Evolutionary conservation across 352 stramenopile genomes (phyloP), one percentile per base, ranked within the genome.

Genomic region (Globisporangium irregulare): DNA sequence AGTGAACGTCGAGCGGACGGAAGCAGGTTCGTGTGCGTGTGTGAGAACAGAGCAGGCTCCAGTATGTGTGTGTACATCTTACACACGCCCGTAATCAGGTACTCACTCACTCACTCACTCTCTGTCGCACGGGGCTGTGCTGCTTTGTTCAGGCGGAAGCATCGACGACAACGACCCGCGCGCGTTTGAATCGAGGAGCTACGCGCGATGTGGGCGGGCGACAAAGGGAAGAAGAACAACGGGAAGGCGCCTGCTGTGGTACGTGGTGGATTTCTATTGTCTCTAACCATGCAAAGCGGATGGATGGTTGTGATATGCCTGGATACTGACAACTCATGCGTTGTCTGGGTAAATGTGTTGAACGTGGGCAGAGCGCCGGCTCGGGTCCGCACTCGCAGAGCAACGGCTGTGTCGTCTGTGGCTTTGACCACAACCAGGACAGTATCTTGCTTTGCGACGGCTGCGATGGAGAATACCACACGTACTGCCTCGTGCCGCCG

Each of bases 401-500:
- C 69, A 77, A 81, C 53, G 83, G 86, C 59, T 95, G 87, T 68
- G 77, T 84, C 29, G 76, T 90, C 32, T 95, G 87, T 64, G 77
- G 87, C 4, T 67, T 79, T 32, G 80, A 92, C 74, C 82, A 91
- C 68, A 82, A 93, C 69, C 86, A 80, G 25, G 83, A 91, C 73
- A 88, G 83, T 66, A 95, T 95, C 64, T 57, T 95, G 58, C 79
- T 95, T 9, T 95, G 87, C 41, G 87, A 95, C 64, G 85, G 87
- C 72, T 95, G 87, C 69, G 84, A 93, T 62, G 86, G 75, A n/a
- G 87, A 95, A 78, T 95, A 94, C 73, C 87, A 95, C 77, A 94
- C 70, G 14, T 92, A 93, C 67, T 95, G 87, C 73, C 82, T 95
- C 18, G 77, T 86, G 58, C 87, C 87, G 8, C 86, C 87, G 54